Base-by-base conservation (phyloP, 441 rosid genomes). In the Eutrema salsugineum region DNA sequence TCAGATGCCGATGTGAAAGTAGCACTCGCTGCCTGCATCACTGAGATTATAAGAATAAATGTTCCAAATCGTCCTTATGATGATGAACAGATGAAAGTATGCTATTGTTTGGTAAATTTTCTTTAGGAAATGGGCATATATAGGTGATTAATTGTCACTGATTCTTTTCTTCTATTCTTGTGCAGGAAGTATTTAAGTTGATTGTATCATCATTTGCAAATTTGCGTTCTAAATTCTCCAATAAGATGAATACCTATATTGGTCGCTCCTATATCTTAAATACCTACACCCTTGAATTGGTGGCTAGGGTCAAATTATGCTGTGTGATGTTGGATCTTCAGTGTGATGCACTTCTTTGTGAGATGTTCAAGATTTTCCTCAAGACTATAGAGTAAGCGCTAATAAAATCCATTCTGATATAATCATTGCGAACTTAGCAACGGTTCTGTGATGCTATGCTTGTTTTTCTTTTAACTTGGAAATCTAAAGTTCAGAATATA, bases 251-350 rank as follows among this genome's bases (percentile, higher is more conserved):
- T n/a, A n/a, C n/a, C n/a, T n/a, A n/a, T n/a, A n/a, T n/a, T n/a
- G n/a, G 97, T 77, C 78, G 85, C 40, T 93, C 96, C 47, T 93
- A 82, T 80, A 36, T 42, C 51, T 93, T 88, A 84, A 82, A 92
- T 80, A 77, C 88, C 38, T 81, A 88, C 3, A 93, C 90, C 74
- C 98, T 96, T 53, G 99, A 90, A 80, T 91, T 98, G 68, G 96
- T 93, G 73, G 97, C 98, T 17, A 93, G 86, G 82, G 98, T 93
- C 80, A 82, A 96, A 68, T 95, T 98, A 2, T 95, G 99, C 58
- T 95, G 91, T 33, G 98, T 95, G 79, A 95, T 95, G 99, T 68
- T 95, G 92, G 99, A 95, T 83, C 95, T 95, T 40, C 98, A 94
- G 80, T 96, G 98, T 48, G 97, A 96, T 77, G 82, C 81, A 12